A percentile compares a stretch with the other conserved stretches of the same genome.
Conservation (phyloP, 2,329 filamentous ascomycete genomes). For the Xylaria polymorpha region DNA sequence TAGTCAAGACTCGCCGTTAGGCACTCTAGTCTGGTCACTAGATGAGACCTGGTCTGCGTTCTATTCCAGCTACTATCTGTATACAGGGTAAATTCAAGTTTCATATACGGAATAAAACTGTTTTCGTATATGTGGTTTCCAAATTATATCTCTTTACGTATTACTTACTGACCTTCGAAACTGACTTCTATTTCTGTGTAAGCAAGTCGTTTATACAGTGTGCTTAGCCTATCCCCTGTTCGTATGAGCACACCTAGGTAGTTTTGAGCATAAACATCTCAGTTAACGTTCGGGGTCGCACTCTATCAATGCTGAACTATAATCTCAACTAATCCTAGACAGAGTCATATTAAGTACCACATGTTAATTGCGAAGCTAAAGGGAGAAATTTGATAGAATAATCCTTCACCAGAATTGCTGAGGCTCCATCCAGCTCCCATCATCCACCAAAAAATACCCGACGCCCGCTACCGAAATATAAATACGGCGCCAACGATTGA, state of each 20-base stretch:
- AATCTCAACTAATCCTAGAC: not conserved
- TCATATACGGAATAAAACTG: no score
- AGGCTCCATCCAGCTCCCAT: not conserved
- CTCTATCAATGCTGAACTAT: not conserved
- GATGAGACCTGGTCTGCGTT: no score
- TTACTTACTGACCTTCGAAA: not conserved
- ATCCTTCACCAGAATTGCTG: not conserved
- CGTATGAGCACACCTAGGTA: not conserved
- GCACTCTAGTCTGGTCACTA: no score
- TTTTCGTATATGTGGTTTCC: no score
- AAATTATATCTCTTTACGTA: no score
- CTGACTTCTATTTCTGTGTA: not conserved
- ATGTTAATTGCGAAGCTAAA: not conserved
- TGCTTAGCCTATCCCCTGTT: not conserved
- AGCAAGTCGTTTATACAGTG: not conserved
- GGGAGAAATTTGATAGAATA: not conserved
- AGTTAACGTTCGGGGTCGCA: not conserved
- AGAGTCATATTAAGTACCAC: not conserved
- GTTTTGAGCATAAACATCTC: not conserved
- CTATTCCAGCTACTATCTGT: no score
- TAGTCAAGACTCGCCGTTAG: no score
- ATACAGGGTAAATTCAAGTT: no score
- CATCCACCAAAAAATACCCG: conserved; percentile 5
- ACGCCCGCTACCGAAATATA: conserved; percentile 23
- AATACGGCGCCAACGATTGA: not conserved